These are phyloP conservation scores for Exophiala sp. DNA, from an alignment of 2,329 filamentous ascomycete species.

Conservation along the genomic window DNA sequence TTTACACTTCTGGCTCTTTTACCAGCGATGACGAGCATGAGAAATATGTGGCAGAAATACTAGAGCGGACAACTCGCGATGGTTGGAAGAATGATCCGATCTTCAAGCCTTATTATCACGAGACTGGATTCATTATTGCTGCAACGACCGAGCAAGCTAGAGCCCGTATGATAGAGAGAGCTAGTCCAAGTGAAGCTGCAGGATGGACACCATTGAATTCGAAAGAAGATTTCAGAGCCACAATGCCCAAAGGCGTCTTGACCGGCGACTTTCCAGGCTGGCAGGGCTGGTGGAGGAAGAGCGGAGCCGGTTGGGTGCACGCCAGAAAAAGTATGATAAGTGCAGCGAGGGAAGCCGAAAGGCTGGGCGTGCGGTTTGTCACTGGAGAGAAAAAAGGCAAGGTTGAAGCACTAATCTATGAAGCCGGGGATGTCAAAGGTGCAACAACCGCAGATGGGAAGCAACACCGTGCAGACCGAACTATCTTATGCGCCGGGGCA, in stretches of 20 bases:
- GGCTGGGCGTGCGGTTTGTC: conserved; percentile 45
- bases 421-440: conserved; percentile 36
- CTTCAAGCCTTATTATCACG: conserved; percentile 43
- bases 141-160: conserved; percentile 40
- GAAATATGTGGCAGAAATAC: no score
- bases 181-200: conserved; percentile 32
- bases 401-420: conserved; percentile 36
- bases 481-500: conserved; percentile 42
- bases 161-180: conserved; percentile 35
- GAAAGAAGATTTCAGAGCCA: conserved; percentile 43
- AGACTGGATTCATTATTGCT: conserved; percentile 41
- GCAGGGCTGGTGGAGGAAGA: conserved; percentile 40
- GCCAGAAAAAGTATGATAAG: conserved; percentile 46
- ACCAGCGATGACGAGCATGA: no score
- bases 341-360: conserved; percentile 42
- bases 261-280: conserved; percentile 42
- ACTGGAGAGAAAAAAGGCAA: conserved; percentile 38
- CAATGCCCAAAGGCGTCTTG: conserved; percentile 49
- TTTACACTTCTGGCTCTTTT: no score
- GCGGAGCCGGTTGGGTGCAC: conserved; percentile 50
- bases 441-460: conserved; percentile 37
- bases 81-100: conserved; percentile 43
- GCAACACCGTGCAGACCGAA: conserved; percentile 36
- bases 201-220: conserved; percentile 37
- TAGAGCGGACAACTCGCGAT: no score